Base-by-base conservation (phyloP, 176 grass and related monocot genomes). In the Zizania latifolia region DNA sequence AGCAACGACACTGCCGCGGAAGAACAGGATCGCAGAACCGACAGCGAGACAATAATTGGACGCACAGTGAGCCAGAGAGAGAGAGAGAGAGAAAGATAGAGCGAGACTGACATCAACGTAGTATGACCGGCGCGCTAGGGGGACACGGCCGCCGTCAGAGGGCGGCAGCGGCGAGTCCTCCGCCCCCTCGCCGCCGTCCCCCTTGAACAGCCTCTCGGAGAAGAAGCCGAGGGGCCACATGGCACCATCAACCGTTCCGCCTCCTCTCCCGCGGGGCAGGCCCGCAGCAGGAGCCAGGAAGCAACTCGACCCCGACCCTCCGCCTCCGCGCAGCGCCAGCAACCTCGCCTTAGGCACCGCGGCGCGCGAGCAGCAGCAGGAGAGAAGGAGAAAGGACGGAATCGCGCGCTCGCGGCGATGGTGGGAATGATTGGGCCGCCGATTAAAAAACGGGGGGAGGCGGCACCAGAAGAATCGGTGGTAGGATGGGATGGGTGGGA, bases 191-290 rank as follows among this genome's bases (percentile, higher is more conserved):
- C 29, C 68, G 44, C 14, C 77, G 29, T 46, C 81, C 17, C 67
- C 86, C 86, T 88, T 99, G 41, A 82, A 82, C 35, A 99, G 80
- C 81, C 74, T 99, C 38, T 97, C 94, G 55, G 91, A 90, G 74
- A 97, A 85, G 69, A 87, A 82, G 78, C 81, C 78, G 31, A 97
- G 74, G 70, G 83, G 88, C 94, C 94, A 97, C 90, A 89, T 93
- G 79, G 80, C 83, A 88, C 77, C 55, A 69, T 84, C 65, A 68
- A 58, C 35, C 63, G 48, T 26, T n/a, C 48, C 48, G 7, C 0
- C 48, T 14, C 44, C 48, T 12, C 10, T 19, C n/a, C n/a, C n/a
- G n/a, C n/a, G n/a, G n/a, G n/a, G n/a, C n/a, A n/a, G n/a, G n/a
- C n/a, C n/a, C n/a, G n/a, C n/a, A n/a, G n/a, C n/a, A n/a, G n/a